Base-by-base conservation (phyloP, 164 flowering plant species). In the Vitis cinerea region DNA sequence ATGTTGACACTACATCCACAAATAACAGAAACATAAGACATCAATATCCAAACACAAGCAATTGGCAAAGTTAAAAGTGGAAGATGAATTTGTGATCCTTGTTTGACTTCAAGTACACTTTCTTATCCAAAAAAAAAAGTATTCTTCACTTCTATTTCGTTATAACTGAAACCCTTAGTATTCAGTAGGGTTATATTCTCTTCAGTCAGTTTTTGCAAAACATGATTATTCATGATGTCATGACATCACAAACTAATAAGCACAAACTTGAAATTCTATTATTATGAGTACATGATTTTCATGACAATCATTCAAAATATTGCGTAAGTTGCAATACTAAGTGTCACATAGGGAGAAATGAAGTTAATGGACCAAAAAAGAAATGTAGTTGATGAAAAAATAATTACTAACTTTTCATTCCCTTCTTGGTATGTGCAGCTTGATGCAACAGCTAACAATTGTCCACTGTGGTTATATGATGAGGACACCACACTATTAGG, bases 401-500 rank as follows among this genome's bases (percentile, higher is more conserved):
- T 50, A 47, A 63, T 15, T 27, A 75, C 93, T 83, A 23, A 91
- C 98, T 58, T 74, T 86, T 92, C 92, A 66, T 80, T 82, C 59
- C 86, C 88, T 77, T 86, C 92, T 72, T 91, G 89, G 76, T 82
- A 89, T n/a, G 89, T 82, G 73, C 80, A 80, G 82, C 97, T 86
- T 72, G 94, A 85, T 64, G 94, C 97, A 72, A 93, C 82, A 17
- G 97, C 98, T 79, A 95, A 77, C 67, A 91, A 83, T 68, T 88
- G 72, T 62, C 97, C 99, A 3, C 29, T 75, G 37, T 69, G 73
- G 84, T 85, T 91, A 74, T 80, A 91, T n/a, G 97, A 83, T 71
- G 90, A 64, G 44, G 98, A 90, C 17, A 86, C 90, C 59, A 91
- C 86, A 69, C 93, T 88, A 72, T 78, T 84, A 49, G 86, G 78